Conservation (phyloP, 2,329 filamentous ascomycete species). For the Hirsutella thompsonii region DNA sequence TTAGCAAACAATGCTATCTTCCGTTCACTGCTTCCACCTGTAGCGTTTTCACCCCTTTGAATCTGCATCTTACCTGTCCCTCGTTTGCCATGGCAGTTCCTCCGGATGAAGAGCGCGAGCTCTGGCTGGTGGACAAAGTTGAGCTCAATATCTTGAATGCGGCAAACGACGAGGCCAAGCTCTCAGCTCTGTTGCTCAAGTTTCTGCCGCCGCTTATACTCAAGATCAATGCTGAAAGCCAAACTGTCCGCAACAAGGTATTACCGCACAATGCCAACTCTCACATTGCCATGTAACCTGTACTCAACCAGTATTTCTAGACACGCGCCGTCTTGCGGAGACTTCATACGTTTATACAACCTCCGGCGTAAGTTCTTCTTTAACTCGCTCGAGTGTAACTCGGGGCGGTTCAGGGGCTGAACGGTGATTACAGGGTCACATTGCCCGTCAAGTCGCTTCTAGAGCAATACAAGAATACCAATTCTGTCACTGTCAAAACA, state of each 20-base stretch:
- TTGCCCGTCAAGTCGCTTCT: conserved; percentile 75
- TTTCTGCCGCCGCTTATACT: conserved; percentile 75
- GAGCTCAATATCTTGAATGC: conserved; percentile 70
- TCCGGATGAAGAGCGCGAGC: conserved; percentile 54
- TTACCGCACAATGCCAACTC: too few species aligned
- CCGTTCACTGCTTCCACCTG: background rate
- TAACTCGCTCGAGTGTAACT: background rate
- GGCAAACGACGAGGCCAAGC: conserved; percentile 71
- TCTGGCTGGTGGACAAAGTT: conserved; percentile 72
- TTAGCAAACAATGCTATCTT: background rate
- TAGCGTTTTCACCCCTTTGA: background rate
- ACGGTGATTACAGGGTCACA: conserved; percentile 39
- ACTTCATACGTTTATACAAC: conserved; percentile 41
- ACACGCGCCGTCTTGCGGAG: conserved; percentile 34
- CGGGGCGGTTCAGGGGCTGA: background rate
- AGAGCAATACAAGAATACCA: conserved; percentile 74
- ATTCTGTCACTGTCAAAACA: conserved; percentile 65
- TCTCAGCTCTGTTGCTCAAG: conserved; percentile 62
- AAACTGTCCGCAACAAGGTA: conserved; percentile 68
- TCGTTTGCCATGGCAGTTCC: conserved; percentile 19
- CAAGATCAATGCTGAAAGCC: conserved; percentile 73
- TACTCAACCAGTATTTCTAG: too few species aligned
- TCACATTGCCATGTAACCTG: too few species aligned
- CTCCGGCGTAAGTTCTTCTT: conserved; percentile 28
- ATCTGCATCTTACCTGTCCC: background rate